phyloP scores from a whole-genome alignment of 805 yeast genomes.

The Schizosaccharomyces octosporus region DNA sequence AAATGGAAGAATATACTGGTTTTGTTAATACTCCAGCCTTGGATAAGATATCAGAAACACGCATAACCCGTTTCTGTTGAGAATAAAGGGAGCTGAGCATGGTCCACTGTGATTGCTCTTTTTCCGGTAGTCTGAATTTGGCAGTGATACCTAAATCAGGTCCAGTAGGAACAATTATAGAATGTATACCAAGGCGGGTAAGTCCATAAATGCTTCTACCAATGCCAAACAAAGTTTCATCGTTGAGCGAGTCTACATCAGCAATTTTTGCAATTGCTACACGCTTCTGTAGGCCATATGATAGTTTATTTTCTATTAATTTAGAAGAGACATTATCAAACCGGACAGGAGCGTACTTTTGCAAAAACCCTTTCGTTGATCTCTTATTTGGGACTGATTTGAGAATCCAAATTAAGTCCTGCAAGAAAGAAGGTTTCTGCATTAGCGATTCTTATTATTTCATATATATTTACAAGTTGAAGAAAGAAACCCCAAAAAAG shows the following conservation, averaged over 20 bases:
- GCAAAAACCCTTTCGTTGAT: slow-evolving; percentile 6
- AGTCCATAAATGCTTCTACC: slow-evolving; percentile 32
- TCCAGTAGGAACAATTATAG: slow-evolving; percentile 25
- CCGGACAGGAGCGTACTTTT: slow-evolving; percentile 7
- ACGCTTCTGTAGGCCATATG: slow-evolving; percentile 14
- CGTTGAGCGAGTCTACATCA: slow-evolving; percentile 15
- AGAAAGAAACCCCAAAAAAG: not conserved
- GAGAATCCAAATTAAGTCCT: slow-evolving; percentile 11
- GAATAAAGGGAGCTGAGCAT: not conserved
- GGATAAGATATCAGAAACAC: not conserved
- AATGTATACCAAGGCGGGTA: slow-evolving; percentile 44
- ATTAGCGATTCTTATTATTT: not conserved
- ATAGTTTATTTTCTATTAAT: not conserved
- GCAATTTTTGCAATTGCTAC: slow-evolving; percentile 33
- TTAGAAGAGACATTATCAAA: slow-evolving; percentile 12
- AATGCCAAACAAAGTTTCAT: slow-evolving; percentile 21
- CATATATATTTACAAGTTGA: not conserved
- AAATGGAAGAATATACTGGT: not conserved
- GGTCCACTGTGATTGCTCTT: not conserved
- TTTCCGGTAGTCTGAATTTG: not conserved
- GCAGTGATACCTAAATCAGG: not conserved
- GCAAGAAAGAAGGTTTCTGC: slow-evolving; percentile 8
- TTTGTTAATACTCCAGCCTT: not conserved
- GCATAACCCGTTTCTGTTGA: not conserved
- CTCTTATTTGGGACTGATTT: slow-evolving; percentile 10